Evolutionary conservation across 768 basidiomycete species (phyloP).

Genomic region (Naganishia friedmannii): DNA sequence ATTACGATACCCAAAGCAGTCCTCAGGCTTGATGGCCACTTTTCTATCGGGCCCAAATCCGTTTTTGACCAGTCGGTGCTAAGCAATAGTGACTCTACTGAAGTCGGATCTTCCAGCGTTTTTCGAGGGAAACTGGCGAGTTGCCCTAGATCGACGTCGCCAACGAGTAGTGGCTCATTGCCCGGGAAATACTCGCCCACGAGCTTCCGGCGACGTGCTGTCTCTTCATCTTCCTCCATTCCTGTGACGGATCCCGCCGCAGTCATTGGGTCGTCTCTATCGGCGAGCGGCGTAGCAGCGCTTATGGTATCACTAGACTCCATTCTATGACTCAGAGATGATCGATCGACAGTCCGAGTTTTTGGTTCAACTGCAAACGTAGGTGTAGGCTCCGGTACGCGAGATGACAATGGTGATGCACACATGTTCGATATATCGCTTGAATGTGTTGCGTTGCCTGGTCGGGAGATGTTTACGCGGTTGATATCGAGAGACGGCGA

Average conservation of each 20-base stretch:
- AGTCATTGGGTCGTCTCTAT: slow-evolving; percentile 5
- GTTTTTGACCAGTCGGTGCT: slow-evolving; percentile 48
- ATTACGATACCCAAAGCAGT: slow-evolving; percentile 32
- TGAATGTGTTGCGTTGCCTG: neutral
- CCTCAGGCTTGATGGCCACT: slow-evolving; percentile 46
- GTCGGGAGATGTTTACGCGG: slow-evolving; percentile 7
- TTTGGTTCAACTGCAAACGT: neutral
- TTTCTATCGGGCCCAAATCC: slow-evolving; percentile 38
- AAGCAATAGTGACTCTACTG: slow-evolving; percentile 33
- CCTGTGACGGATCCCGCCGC: neutral
- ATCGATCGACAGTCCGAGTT: neutral
- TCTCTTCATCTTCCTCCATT: neutral
- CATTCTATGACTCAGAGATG: neutral
- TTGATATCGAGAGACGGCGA: slow-evolving; percentile 19
- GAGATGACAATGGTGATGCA: neutral
- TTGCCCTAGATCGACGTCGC: slow-evolving; percentile 21
- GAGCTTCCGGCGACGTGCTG: slow-evolving; percentile 1
- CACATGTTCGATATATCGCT: slow-evolving; percentile 1
- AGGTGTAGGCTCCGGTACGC: neutral
- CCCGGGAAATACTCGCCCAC: slow-evolving; percentile 21
- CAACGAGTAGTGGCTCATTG: slow-evolving; percentile 24
- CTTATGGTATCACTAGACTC: neutral
- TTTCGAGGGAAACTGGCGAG: slow-evolving; percentile 11
- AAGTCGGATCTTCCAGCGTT: slow-evolving; percentile 6
- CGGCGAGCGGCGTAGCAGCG: slow-evolving; percentile 2